Conservation (phyloP, 768 basidiomycete species). For the Collybia sordida region DNA sequence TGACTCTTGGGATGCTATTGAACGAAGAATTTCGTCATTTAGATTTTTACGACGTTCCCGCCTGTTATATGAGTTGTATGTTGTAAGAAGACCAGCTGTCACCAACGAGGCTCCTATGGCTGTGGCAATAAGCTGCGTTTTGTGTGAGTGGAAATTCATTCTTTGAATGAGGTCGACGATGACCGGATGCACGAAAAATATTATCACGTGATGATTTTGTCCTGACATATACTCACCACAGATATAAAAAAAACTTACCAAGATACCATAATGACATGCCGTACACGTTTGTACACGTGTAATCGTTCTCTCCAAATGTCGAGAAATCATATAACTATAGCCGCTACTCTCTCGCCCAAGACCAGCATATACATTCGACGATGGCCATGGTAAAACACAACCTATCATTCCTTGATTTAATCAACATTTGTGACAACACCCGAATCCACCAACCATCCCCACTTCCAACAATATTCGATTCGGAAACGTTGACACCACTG, state of each 20-base stretch:
- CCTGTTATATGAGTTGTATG: slow-evolving; percentile 50
- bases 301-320: too few relatives aligned
- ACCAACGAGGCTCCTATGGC: slow-evolving; percentile 64
- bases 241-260: too few relatives aligned
- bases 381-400: slow-evolving; percentile 2
- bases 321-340: too few relatives aligned
- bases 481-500: slow-evolving; percentile 54
- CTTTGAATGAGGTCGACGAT: not conserved
- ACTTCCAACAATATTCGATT: slow-evolving; percentile 28
- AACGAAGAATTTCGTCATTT: slow-evolving; percentile 53
- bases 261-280: too few relatives aligned
- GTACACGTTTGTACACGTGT: too few relatives aligned
- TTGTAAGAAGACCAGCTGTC: slow-evolving; percentile 59
- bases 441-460: slow-evolving; percentile 31
- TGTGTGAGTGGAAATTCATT: slow-evolving; percentile 41
- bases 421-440: slow-evolving; percentile 75
- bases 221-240: too few relatives aligned
- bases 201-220: too few relatives aligned
- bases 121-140: slow-evolving; percentile 61
- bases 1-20: slow-evolving; percentile 37
- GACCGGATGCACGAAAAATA: too few relatives aligned
- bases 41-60: slow-evolving; percentile 54
- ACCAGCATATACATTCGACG: too few relatives aligned
- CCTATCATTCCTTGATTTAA: slow-evolving; percentile 58
- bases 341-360: too few relatives aligned